Evolutionary conservation across 1,139 yeast genomes (phyloP), one percentile per base, ranked within the genome.

Genomic region (Hyphopichia fennica): DNA sequence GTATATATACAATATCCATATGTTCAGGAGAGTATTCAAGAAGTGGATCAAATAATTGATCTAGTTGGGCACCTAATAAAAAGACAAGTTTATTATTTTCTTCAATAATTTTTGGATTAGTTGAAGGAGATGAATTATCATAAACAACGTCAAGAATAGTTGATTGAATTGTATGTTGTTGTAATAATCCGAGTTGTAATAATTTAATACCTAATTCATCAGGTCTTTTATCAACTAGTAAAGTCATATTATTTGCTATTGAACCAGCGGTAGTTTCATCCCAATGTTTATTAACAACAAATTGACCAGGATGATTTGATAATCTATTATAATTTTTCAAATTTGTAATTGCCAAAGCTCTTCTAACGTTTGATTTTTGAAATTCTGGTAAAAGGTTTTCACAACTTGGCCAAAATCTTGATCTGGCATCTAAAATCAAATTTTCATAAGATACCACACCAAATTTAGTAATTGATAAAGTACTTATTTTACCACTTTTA

Each of bases 1-100:
- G 79, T 27, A 58, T 70, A 56, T 91, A 91, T 1, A 77, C 69
- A 41, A 77, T 72, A 47, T 86, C 90, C 39, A 95, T 79, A 30
- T 83, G 81, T 60, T 91, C 96, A 0, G 98, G 98, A 0, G 95
- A 87, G 59, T 91, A 91, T 60, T 91, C 97, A 8, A 88, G 75
- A 40, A 90, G 65, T 0, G 97, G 96, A 56, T 91, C 96, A 62
- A 91, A 91, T 33, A 91, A 64, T 52, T 87, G 95, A 50, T 90
- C 96, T 39, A 89, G 67, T 60, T 91, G 97, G 38, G 83, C 84
- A 0, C 98, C 98, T 20, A 91, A 63, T 34, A 84, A 59, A 46
- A 75, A 83, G 0, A 90, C 96, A 25, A 91, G 61, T 45, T 73
- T 79, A 54, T 91, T 89, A 58, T 89, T 90, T 25, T 75, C 68